These are phyloP conservation scores for Isabelozyma gotoi DNA, from an alignment of 805 yeast species.

Conservation along the genomic window DNA sequence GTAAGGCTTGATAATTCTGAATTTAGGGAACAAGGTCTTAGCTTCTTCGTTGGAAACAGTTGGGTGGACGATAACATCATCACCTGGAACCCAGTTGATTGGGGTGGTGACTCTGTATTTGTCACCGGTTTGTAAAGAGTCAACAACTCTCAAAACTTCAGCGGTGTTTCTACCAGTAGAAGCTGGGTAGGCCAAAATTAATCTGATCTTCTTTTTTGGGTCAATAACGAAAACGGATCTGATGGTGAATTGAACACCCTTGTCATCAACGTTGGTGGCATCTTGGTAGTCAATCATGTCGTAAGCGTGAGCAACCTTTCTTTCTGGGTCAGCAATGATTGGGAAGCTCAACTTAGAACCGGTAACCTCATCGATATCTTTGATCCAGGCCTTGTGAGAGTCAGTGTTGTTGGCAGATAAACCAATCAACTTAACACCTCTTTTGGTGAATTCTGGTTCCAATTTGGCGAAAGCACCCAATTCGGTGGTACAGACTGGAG, in stretches of 20 bases:
- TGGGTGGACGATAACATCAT: constrained; percentile 92
- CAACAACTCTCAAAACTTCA: constrained; percentile 88
- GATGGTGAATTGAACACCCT: constrained; percentile 80
- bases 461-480: constrained; percentile 89
- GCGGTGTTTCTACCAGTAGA: constrained; percentile 92
- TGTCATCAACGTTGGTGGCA: constrained; percentile 63
- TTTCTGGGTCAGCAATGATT: constrained; percentile 82
- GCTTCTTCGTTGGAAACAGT: constrained; percentile 63
- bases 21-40: constrained; percentile 79
- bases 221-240: constrained; percentile 92
- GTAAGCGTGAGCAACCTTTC: constrained; percentile 71
- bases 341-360: constrained; percentile 82
- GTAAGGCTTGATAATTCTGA: constrained; percentile 87
- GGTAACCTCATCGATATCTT: constrained; percentile 85
- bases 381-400: constrained; percentile 81
- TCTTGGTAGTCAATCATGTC: constrained; percentile 75
- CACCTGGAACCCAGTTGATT: constrained; percentile 85
- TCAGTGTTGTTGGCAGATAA: constrained; percentile 82
- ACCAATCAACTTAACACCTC: constrained; percentile 87
- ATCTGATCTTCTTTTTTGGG: constrained; percentile 84
- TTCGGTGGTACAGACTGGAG: constrained; percentile 96
- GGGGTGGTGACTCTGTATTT: constrained; percentile 84
- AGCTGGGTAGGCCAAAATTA: constrained; percentile 87
- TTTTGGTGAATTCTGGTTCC: constrained; percentile 82
- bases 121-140: constrained; percentile 85